Percentiles rank a stretch among this genome's conserved stretches.
phyloP scores from a whole-genome alignment of 2,329 filamentous ascomycete genomes.

The Fonsecaea nubica region DNA sequence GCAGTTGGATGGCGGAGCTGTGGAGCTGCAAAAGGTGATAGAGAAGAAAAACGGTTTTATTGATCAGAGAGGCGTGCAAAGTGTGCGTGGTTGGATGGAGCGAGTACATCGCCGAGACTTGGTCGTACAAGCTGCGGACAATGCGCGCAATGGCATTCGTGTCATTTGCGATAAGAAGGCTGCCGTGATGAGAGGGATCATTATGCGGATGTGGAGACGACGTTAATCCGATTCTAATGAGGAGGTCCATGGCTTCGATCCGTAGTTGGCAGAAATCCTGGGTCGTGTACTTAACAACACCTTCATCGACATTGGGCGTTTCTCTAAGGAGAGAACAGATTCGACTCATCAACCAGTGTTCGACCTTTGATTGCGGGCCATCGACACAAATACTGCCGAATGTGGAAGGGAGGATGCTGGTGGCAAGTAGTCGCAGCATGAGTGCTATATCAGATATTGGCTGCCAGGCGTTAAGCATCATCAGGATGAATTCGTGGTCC shows the following conservation, averaged over 20 bases:
- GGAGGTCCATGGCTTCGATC: slow-evolving; percentile 52
- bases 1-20: slow-evolving; percentile 69
- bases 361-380: slow-evolving; percentile 50
- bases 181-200: slow-evolving; percentile 66
- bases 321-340: slow-evolving; percentile 65
- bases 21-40: slow-evolving; percentile 66
- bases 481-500: slow-evolving; percentile 62
- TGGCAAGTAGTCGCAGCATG: slow-evolving; percentile 61
- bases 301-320: slow-evolving; percentile 54
- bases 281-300: slow-evolving; percentile 47
- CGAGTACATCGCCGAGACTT: slow-evolving; percentile 67
- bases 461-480: slow-evolving; percentile 65
- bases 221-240: slow-evolving; percentile 52
- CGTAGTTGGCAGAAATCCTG: slow-evolving; percentile 48
- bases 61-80: slow-evolving; percentile 61
- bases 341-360: slow-evolving; percentile 61
- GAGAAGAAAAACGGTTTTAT: slow-evolving; percentile 65
- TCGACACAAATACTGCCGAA: slow-evolving; percentile 61
- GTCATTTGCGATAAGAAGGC: slow-evolving; percentile 70
- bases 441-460: slow-evolving; percentile 62
- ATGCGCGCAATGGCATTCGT: slow-evolving; percentile 74
- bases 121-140: slow-evolving; percentile 76
- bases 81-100: slow-evolving; percentile 51
- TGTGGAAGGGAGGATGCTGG: slow-evolving; percentile 59
- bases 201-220: slow-evolving; percentile 57